These are phyloP conservation scores for Priceomyces medius DNA, from an alignment of 805 yeast species.

Conservation along the genomic window DNA sequence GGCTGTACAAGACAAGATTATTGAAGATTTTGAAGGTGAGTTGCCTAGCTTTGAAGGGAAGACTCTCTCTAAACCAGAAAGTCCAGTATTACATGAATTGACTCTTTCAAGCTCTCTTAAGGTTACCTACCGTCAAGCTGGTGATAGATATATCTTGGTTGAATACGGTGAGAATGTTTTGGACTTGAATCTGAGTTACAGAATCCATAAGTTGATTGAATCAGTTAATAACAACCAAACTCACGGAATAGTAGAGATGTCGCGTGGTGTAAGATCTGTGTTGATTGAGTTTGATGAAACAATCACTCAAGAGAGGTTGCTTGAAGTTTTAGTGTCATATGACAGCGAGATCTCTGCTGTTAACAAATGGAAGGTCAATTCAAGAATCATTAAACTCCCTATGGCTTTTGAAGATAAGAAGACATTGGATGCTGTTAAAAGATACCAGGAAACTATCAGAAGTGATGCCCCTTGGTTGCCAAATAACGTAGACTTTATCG, in stretches of 20 bases:
- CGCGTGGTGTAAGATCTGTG: slow-evolving; percentile 95
- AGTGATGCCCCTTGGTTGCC: slow-evolving; percentile 97
- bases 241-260: slow-evolving; percentile 88
- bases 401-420: slow-evolving; percentile 95
- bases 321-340: slow-evolving; percentile 65
- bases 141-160: slow-evolving; percentile 87
- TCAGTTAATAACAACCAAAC: slow-evolving; percentile 65
- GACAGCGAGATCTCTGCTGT: slow-evolving; percentile 73
- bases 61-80: slow-evolving; percentile 45
- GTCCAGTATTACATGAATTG: slow-evolving; percentile 65
- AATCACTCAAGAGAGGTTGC: slow-evolving; percentile 59
- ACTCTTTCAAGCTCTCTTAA: slow-evolving; percentile 57
- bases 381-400: slow-evolving; percentile 81
- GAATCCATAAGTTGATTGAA: slow-evolving; percentile 79
- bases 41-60: slow-evolving; percentile 31
- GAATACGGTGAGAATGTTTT: slow-evolving; percentile 89
- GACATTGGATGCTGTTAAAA: slow-evolving; percentile 83
- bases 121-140: slow-evolving; percentile 92
- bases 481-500: slow-evolving; percentile 93
- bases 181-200: slow-evolving; percentile 82
- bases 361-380: slow-evolving; percentile 81
- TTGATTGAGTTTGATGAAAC: slow-evolving; percentile 78
- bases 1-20: slow-evolving; percentile 54
- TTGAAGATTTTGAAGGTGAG: slow-evolving; percentile 46
- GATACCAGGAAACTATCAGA: slow-evolving; percentile 92